Base-by-base conservation (phyloP, 495 filamentous ascomycete species). In the Penicillium manginii region DNA sequence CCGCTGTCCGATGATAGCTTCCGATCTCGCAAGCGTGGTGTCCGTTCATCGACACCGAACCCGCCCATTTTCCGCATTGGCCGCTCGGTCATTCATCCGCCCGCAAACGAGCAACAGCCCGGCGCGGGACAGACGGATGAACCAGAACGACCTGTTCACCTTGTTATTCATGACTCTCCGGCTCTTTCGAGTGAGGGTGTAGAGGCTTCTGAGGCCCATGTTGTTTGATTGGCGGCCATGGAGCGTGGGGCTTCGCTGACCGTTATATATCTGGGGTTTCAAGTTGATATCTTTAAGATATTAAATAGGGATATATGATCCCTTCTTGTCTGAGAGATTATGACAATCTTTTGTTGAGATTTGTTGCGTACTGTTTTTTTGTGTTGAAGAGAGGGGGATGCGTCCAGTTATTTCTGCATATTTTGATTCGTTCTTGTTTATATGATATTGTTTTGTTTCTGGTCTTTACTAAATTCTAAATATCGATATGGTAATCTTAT, bases 61-160 rank as follows among this genome's bases (percentile, higher is more conserved):
- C 71, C 76, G 10, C 71, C 75, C 0, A 61, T 83, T 4, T 86
- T 81, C 59, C 79, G 75, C 33, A 80, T 88, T 52, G 82, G 80
- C 9, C 73, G 79, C 3, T 71, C 78, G 15, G 66, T 81, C 21
- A 81, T 84, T 56, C 67, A 54, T 22, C 1, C 66, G 0, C 47
- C 32, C 2, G 26, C 50, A 10, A 58, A 58, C 11, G 65, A 62
- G 19, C 17, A 22, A 0, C 70, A 65, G 22, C 57, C 69, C 29
- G 74, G 65, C 17, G 57, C 56, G n/a, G 65, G 66, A 4, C 40
- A 66, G 49, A 48, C 49, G 6, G 67, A 66, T 54, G 75, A 78
- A 45, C 74, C 75, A 0, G 74, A 69, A 15, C 57, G 75, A 55
- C 73, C 74, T 17, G 73, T 76, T 0, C 65, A 70, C 39, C 37